phyloP scores from a whole-genome alignment of 441 rosid genomes.

The Populus hybrid region DNA sequence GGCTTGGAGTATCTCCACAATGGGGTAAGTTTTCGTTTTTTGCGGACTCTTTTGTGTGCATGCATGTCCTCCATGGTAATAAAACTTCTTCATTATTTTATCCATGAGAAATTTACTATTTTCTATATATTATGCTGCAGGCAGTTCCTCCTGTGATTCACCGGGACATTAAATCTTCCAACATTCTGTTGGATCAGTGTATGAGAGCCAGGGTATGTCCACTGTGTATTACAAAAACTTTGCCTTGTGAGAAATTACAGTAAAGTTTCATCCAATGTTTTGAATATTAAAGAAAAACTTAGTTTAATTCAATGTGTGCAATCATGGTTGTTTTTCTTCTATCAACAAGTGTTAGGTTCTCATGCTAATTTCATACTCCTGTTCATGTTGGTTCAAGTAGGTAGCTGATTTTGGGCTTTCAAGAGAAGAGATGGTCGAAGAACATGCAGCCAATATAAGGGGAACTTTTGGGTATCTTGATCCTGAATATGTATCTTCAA shows the following conservation, averaged over 20 bases:
- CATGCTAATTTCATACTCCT: not conserved
- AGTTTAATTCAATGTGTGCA: not conserved
- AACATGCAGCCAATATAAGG: conserved; percentile 66
- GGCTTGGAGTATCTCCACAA: conserved; percentile 98
- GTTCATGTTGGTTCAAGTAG: conserved; percentile 31
- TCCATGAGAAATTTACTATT: not conserved
- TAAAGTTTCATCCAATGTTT: not conserved
- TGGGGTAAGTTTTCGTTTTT: conserved; percentile 54
- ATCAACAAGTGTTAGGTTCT: not conserved
- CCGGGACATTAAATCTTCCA: conserved; percentile 91
- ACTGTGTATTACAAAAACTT: not conserved
- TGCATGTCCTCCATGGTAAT: not conserved
- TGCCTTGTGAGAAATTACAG: not conserved
- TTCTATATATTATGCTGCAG: conserved; percentile 32
- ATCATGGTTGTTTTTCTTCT: not conserved
- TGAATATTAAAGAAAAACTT: not conserved
- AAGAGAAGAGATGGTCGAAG: conserved; percentile 89
- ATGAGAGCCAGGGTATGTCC: conserved; percentile 89
- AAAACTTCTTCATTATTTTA: not conserved
- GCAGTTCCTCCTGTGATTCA: conserved; percentile 98
- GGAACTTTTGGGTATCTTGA: conserved; percentile 98
- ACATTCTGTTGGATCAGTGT: conserved; percentile 87
- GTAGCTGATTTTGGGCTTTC: conserved; percentile 99
- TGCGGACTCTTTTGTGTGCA: not conserved
- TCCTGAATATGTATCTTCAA: conserved; percentile 88